These are phyloP conservation scores for Saccharomyces pastorianus DNA, from an alignment of 1,139 yeast genomes.

Conservation along the genomic window DNA sequence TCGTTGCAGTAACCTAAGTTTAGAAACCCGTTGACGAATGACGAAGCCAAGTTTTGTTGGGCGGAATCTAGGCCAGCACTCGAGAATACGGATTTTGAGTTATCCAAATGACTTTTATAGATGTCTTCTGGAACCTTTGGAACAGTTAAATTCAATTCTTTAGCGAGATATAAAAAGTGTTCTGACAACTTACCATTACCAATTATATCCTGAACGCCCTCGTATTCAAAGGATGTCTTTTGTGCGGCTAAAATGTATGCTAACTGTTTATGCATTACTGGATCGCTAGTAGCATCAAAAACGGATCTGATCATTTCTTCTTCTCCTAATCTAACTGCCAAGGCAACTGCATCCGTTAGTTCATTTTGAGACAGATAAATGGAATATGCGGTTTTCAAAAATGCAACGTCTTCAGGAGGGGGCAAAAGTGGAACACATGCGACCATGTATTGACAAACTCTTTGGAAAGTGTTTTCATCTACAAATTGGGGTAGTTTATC, in stretches of 20 bases:
- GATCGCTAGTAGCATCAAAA: conserved; percentile 66
- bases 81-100: conserved; percentile 47
- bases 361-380: conserved; percentile 75
- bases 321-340: conserved; percentile 86
- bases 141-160: conserved; percentile 78
- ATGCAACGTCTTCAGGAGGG: conserved; percentile 85
- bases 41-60: conserved; percentile 90
- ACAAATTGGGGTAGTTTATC: conserved; percentile 77
- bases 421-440: conserved; percentile 93
- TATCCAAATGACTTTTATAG: conserved; percentile 82
- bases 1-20: conserved; percentile 89
- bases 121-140: conserved; percentile 95
- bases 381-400: conserved; percentile 83
- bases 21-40: conserved; percentile 85
- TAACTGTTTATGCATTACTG: conserved; percentile 73
- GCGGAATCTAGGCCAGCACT: conserved; percentile 75
- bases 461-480: conserved; percentile 72
- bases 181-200: conserved; percentile 74
- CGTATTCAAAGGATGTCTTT: conserved; percentile 71
- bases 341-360: conserved; percentile 79
- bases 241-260: conserved; percentile 87
- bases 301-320: conserved; percentile 69
- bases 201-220: conserved; percentile 76
- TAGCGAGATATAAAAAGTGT: conserved; percentile 69
- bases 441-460: conserved; percentile 91